Evolutionary conservation across 108 stramenopile species (phyloP), one percentile per base, ranked within the genome.

Genomic region (Parietichytrium sp.): DNA sequence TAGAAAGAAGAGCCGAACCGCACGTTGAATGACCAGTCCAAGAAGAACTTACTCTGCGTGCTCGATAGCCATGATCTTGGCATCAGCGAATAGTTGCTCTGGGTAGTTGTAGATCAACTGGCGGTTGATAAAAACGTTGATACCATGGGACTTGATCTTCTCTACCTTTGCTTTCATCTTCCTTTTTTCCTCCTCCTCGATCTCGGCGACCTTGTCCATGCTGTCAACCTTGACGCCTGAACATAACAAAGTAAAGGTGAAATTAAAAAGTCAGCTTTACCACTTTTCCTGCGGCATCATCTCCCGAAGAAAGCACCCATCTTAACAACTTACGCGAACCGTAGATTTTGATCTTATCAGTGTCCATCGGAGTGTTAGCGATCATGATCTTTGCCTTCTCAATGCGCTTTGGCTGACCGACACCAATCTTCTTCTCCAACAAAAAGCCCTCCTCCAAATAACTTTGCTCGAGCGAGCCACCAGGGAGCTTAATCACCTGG

Each of bases 341-440:
- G 84, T 98, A 99, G 54, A 99, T 99, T 84, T 99, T 99, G 88
- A 99, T 98, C 87, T 99, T 99, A 84, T 99, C 98, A 4, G 98
- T 97, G 82, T 99, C 98, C 98, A 99, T 99, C 54, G 92, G 86
- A 4, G 98, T 99, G 90, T 99, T 99, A 80, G 96, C 98, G 31
- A 99, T 82, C 55, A 99, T 84, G 83, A 99, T 96, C 86, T 97
- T 97, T 80, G 96, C 96, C 80, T 96, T 95, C 85, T 96, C 96
- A 49, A 99, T 81, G 36, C 94, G 87, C 49, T 92, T 90, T 38
- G 97, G 97, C 88, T 97, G 96, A 6, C 98, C 98, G 29, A 96
- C 93, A 15, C 97, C 97, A 55, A 97, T 94, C 48, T 91, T 90
- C 84, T 98, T 98, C 83, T 99, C 93, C 83, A 98, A 79, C 61